Evolutionary conservation across 108 stramenopile genomes (phyloP).

Genomic region (Cyclotella baltica): DNA sequence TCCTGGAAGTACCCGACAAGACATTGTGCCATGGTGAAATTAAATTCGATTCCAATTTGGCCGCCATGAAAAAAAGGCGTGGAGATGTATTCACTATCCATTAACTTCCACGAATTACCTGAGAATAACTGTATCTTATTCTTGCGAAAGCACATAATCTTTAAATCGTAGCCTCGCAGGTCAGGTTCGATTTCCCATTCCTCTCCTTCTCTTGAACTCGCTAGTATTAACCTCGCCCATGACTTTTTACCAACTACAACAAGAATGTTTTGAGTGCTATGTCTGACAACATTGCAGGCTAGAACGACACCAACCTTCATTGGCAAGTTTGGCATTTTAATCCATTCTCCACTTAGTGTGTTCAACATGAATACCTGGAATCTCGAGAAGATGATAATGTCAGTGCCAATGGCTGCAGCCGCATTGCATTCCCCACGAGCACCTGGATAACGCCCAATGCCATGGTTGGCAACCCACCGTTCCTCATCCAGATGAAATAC

Average conservation of each 20-base stretch:
- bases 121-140: not conserved
- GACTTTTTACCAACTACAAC: not conserved
- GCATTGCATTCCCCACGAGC: not conserved
- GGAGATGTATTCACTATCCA: not conserved
- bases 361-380: not conserved
- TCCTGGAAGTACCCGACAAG: too few relatives aligned
- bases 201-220: not conserved
- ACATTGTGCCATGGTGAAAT: too few relatives aligned
- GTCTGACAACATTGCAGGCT: not conserved
- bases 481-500: not conserved
- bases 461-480: not conserved
- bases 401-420: not conserved
- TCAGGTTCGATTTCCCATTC: not conserved
- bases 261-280: not conserved
- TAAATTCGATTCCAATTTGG: too few relatives aligned
- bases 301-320: not conserved
- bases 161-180: not conserved
- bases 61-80: too few relatives aligned
- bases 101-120: not conserved
- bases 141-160: not conserved
- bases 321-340: not conserved
- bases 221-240: not conserved
- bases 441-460: not conserved
- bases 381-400: not conserved
- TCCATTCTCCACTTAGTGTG: not conserved